Conservation (phyloP, 352 stramenopile species). For the Halophytophthora polymorphica region DNA sequence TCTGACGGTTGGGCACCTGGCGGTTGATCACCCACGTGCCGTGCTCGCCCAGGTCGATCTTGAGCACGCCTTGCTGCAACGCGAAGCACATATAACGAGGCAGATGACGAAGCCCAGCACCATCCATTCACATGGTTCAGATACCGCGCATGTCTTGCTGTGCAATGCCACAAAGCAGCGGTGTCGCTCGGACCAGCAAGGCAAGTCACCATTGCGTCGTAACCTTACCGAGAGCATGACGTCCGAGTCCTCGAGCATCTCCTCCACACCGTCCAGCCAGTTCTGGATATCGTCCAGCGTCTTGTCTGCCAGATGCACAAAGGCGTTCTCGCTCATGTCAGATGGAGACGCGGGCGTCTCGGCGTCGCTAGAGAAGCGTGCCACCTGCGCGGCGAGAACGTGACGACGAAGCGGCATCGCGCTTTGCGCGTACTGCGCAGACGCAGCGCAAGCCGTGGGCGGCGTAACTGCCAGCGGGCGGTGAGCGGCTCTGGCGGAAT, state of each 20-base stretch:
- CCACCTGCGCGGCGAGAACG: constrained; percentile 1
- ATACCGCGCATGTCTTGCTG: not conserved
- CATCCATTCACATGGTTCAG: not conserved
- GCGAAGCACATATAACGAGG: not conserved
- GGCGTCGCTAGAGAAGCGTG: constrained; percentile 19
- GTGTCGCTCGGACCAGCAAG: not conserved
- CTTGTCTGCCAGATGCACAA: constrained; percentile 73
- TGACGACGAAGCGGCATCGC: not conserved
- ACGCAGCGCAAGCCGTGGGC: not conserved
- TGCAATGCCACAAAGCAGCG: constrained; percentile 1
- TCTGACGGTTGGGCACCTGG: constrained; percentile 96
- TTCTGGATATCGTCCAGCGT: constrained; percentile 72
- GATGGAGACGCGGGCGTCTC: not conserved
- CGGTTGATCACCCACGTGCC: constrained; percentile 98
- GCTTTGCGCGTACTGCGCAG: too few species aligned
- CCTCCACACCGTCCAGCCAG: constrained; percentile 80
- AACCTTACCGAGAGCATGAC: constrained; percentile 68
- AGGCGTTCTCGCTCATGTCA: constrained; percentile 69
- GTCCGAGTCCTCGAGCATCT: constrained; percentile 84
- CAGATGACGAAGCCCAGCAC: not conserved
- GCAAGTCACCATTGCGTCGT: not conserved
- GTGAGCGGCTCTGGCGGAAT: constrained; percentile 7
- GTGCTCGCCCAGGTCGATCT: constrained; percentile 90
- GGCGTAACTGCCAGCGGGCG: not conserved
- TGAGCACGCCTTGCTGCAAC: constrained; percentile 93